Evolutionary conservation across 2,329 filamentous ascomycete genomes (phyloP), one percentile per base, ranked within the genome.

Genomic region (Penicillium digitatum): DNA sequence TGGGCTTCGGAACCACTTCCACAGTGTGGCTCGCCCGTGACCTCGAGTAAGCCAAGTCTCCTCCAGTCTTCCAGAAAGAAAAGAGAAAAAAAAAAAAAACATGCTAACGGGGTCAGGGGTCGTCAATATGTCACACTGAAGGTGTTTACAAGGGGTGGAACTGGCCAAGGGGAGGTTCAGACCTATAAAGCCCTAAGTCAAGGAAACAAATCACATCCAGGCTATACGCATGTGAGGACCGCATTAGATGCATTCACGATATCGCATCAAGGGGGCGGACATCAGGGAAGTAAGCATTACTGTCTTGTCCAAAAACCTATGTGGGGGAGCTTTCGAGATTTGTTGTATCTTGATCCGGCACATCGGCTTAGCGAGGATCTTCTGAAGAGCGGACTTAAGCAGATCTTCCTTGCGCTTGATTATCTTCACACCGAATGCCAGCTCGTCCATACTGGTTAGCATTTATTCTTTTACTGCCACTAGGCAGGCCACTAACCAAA

Each of bases 241-340:
- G 48, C 34, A 24, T 22, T 52, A 18, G 48, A 58, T 46, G 44
- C 59, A 3, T 73, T 76, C 55, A 65, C 64, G 1, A 63, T 76
- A 42, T 51, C 62, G 12, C 64, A 60, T 46, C 39, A 61, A 0
- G 49, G 58, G 1, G 66, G 66, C 26, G 18, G 54, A 20, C 69
- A 74, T 27, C 26, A 27, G 26, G 26, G 26, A 8, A 27, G 26
- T 8, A 8, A 27, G 26, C 26, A 27, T 62, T 53, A 32, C 5
- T 73, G 70, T 58, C 67, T 74, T 27, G 66, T 73, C 20, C 72
- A 72, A 50, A 63, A 63, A 16, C 70, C 69, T 7, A 68, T 72
- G 60, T 74, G 75, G 69, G 74, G 77, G 9, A 59, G 53, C 32
- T 54, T 59, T 24, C 24, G 37, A 12, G 44, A 57, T 24, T 29